Conservation (phyloP, 1,284 basidiomycete species). For the Omphalotus olearius region DNA sequence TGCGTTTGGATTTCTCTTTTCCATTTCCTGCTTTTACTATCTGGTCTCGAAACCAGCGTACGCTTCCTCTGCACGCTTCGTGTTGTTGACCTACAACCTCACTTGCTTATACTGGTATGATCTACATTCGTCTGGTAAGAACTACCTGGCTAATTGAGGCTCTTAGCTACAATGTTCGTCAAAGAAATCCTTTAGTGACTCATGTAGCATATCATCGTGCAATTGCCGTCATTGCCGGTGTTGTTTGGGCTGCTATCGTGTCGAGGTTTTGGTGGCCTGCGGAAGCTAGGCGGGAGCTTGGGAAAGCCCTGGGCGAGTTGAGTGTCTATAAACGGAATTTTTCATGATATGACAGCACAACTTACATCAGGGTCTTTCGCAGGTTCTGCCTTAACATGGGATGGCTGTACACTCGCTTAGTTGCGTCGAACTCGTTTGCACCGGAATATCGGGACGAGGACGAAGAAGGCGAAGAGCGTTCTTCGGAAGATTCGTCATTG, state of each 20-base stretch:
- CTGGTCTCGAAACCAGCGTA: slow-evolving; percentile 80
- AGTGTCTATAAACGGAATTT: slow-evolving; percentile 24
- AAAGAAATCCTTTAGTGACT: slow-evolving; percentile 64
- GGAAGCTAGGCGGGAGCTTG: slow-evolving; percentile 86
- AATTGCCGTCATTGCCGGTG: slow-evolving; percentile 81
- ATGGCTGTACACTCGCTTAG: slow-evolving; percentile 80
- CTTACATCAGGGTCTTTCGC: slow-evolving; percentile 5
- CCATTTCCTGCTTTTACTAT: slow-evolving; percentile 91
- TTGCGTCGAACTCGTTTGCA: slow-evolving; percentile 69
- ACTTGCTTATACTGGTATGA: slow-evolving; percentile 84
- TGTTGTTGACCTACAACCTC: slow-evolving; percentile 88
- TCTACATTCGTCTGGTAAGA: slow-evolving; percentile 12
- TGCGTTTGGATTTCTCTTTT: slow-evolving; percentile 86
- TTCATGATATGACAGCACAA: not conserved
- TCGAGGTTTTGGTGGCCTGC: slow-evolving; percentile 94
- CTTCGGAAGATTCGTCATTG: slow-evolving; percentile 23
- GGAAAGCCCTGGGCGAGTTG: slow-evolving; percentile 81
- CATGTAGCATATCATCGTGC: slow-evolving; percentile 77
- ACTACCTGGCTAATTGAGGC: not conserved
- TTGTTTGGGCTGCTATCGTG: slow-evolving; percentile 85
- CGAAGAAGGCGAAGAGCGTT: slow-evolving; percentile 22
- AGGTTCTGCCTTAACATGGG: slow-evolving; percentile 82
- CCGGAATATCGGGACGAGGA: slow-evolving; percentile 36
- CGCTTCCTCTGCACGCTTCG: slow-evolving; percentile 79
- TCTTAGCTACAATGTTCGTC: slow-evolving; percentile 77